phyloP scores from a whole-genome alignment of 1,284 basidiomycete genomes.

The Meira miltonrushii region DNA sequence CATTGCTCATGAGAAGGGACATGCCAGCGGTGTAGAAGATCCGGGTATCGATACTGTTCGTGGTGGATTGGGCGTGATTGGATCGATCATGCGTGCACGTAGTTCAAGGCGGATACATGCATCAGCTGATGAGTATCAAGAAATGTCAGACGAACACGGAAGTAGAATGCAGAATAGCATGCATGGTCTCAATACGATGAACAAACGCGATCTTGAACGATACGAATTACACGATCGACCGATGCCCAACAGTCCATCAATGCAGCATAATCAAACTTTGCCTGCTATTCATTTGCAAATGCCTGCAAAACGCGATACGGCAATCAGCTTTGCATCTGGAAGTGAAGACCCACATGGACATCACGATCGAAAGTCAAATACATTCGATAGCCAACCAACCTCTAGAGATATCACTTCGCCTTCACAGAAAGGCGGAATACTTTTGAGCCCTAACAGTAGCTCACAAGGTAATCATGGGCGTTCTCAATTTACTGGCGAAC shows the following conservation, averaged over 20 bases:
- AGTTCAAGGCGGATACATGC: constrained; percentile 39
- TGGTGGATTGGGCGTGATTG: constrained; percentile 49
- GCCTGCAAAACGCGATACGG: constrained; percentile 16
- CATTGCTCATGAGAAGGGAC: constrained; percentile 16
- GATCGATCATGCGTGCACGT: constrained; percentile 46
- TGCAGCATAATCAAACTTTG: constrained; percentile 8
- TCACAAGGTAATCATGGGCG: background rate
- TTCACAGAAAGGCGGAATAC: background rate
- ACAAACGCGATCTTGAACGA: constrained; percentile 24
- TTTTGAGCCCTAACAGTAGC: constrained; percentile 2
- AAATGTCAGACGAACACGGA: constrained; percentile 12
- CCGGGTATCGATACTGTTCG: constrained; percentile 51
- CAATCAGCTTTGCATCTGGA: constrained; percentile 12
- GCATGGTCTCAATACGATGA: constrained; percentile 22
- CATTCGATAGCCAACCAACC: background rate
- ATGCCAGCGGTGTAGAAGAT: constrained; percentile 37
- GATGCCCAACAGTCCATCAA: constrained; percentile 19
- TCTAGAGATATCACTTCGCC: background rate
- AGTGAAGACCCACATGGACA: constrained; percentile 17
- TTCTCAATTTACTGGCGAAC: background rate
- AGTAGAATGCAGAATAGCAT: background rate
- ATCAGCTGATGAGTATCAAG: constrained; percentile 29
- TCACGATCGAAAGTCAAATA: constrained; percentile 5
- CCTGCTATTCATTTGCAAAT: constrained; percentile 10
- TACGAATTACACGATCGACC: constrained; percentile 47